Percentiles rank a stretch among this genome's conserved stretches.
Evolutionary conservation across 2,329 filamentous ascomycete genomes (phyloP).

Genomic region (Helminthosporium solani): DNA sequence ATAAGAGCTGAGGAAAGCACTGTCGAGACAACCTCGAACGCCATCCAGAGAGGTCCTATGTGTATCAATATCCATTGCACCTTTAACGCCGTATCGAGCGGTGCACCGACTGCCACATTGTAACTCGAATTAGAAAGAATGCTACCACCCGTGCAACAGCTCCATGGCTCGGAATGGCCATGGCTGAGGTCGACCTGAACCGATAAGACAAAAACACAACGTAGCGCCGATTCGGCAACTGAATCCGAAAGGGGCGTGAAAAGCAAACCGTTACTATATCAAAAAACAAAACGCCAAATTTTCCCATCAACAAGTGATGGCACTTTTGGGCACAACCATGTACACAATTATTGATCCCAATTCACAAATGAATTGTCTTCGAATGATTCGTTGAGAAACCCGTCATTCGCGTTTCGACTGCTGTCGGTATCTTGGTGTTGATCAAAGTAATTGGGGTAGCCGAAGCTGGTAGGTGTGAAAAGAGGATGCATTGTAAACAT

Average conservation of each 20-base stretch:
- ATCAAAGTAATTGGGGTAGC: conserved; percentile 7
- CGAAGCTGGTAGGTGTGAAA: conserved; percentile 6
- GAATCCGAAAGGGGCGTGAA: too few species aligned
- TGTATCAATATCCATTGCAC: background rate
- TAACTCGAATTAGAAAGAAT: too few species aligned
- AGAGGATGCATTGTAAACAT: background rate
- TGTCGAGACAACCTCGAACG: background rate
- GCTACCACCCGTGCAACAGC: too few species aligned
- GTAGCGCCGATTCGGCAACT: too few species aligned
- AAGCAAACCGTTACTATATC: too few species aligned
- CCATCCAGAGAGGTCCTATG: background rate
- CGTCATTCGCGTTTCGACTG: background rate
- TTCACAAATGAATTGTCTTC: conserved; percentile 9
- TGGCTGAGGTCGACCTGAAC: too few species aligned
- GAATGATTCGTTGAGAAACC: background rate
- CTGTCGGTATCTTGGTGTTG: background rate
- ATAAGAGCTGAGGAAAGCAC: background rate
- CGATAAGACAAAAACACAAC: too few species aligned
- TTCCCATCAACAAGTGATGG: too few species aligned
- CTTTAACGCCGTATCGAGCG: background rate
- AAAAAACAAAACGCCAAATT: too few species aligned
- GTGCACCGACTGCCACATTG: too few species aligned
- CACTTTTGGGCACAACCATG: too few species aligned
- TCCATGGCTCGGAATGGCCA: too few species aligned
- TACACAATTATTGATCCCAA: conserved; percentile 5